phyloP scores from a whole-genome alignment of 352 stramenopile species.

The Globisporangium uncinulatum region DNA sequence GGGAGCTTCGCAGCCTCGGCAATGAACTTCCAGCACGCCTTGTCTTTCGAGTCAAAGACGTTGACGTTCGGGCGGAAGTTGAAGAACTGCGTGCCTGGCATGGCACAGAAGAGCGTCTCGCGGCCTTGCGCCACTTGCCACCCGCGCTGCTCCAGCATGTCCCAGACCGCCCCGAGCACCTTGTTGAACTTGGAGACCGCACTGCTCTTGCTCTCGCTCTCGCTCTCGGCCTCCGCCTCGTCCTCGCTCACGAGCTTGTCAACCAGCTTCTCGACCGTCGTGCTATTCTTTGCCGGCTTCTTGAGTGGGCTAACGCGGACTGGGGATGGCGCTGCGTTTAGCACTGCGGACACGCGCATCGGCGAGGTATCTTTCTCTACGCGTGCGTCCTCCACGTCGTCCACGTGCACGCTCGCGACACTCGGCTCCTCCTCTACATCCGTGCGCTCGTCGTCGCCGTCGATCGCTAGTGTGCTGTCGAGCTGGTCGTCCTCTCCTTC shows the following conservation, averaged over 20 bases:
- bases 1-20: constrained; percentile 22
- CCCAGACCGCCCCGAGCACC: constrained; percentile 39
- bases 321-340: constrained; percentile 1
- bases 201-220: constrained; percentile 9
- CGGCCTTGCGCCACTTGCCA: constrained; percentile 59
- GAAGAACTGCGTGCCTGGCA: constrained; percentile 76
- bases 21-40: constrained; percentile 80
- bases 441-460: constrained; percentile 7
- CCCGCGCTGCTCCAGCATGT: constrained; percentile 37
- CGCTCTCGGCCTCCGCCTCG: background rate
- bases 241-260: constrained; percentile 1
- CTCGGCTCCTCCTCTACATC: constrained; percentile 6
- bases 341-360: background rate
- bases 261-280: background rate
- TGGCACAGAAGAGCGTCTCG: constrained; percentile 65
- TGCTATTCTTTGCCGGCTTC: background rate
- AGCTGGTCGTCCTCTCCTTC: background rate
- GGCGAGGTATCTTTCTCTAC: background rate
- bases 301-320: constrained; percentile 2
- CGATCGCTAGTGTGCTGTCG: constrained; percentile 7
- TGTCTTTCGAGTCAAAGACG: constrained; percentile 71
- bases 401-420: constrained; percentile 2
- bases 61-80: constrained; percentile 82
- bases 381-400: background rate
- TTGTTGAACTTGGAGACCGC: constrained; percentile 36